phyloP scores from a whole-genome alignment of 139 green algal genomes.

The Coelastrella sp. region DNA sequence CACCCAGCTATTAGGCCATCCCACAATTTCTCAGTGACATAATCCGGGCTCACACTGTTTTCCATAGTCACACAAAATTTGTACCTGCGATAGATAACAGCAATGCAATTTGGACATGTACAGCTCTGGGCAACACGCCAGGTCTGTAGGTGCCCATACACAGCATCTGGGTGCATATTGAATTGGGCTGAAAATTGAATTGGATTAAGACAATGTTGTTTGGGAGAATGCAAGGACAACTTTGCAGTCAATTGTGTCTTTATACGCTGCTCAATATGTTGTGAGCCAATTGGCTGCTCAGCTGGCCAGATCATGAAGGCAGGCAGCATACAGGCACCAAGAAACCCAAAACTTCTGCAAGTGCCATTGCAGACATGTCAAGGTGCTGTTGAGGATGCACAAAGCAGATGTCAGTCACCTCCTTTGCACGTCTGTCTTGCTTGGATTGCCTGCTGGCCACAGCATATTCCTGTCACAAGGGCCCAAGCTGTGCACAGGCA shows the following conservation, averaged over 20 bases:
- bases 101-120: too few species aligned
- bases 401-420: neutral
- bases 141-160: too few species aligned
- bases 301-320: neutral
- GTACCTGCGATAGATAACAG: slow-evolving; percentile 24
- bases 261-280: neutral
- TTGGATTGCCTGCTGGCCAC: neutral
- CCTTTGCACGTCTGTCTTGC: neutral
- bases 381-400: neutral
- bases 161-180: too few species aligned
- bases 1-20: slow-evolving; percentile 31
- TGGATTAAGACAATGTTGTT: neutral
- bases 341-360: too few species aligned
- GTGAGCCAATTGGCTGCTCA: neutral
- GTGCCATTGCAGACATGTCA: too few species aligned
- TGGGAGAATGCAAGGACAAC: neutral
- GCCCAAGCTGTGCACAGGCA: slow-evolving; percentile 26
- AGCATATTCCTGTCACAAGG: slow-evolving; percentile 9
- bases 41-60: slow-evolving; percentile 10
- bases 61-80: slow-evolving; percentile 42
- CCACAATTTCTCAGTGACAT: slow-evolving; percentile 27
- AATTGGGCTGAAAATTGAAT: neutral
- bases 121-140: too few species aligned
- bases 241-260: neutral
- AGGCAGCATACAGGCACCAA: neutral